phyloP scores from a whole-genome alignment of 805 yeast genomes.

The Myxozyma udenii region DNA sequence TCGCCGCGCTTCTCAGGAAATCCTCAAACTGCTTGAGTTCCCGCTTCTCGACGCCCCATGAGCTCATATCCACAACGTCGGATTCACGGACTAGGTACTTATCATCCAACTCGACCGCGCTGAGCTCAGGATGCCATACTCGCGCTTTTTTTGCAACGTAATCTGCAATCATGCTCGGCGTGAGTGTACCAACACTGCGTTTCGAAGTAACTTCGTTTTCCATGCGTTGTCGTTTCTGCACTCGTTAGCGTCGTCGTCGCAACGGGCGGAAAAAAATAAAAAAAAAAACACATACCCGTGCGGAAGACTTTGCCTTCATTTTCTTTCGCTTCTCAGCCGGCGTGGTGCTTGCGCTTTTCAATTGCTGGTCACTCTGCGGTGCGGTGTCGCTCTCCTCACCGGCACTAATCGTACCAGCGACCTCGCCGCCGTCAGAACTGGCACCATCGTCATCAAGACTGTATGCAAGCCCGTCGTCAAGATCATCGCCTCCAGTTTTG shows the following conservation, averaged over 20 bases:
- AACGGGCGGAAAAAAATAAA: not conserved
- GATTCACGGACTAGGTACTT: conserved; percentile 11
- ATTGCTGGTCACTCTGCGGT: not conserved
- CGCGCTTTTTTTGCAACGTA: conserved; percentile 23
- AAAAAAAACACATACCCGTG: conserved; percentile 5
- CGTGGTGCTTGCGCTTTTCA: not conserved
- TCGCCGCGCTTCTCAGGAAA: not conserved
- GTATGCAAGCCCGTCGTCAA: conserved; percentile 29
- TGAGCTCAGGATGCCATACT: conserved; percentile 14
- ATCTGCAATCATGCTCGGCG: conserved; percentile 20
- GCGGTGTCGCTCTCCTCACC: not conserved
- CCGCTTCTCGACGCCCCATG: not conserved
- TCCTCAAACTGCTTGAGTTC: not conserved
- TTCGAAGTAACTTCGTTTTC: conserved; percentile 22
- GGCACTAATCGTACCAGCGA: not conserved
- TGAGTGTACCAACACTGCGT: conserved; percentile 3
- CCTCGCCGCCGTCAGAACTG: conserved; percentile 3
- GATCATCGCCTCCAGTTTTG: conserved; percentile 17
- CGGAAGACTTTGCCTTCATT: conserved; percentile 12
- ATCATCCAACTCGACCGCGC: conserved; percentile 25
- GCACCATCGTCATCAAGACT: conserved; percentile 15
- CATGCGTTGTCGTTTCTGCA: conserved; percentile 22
- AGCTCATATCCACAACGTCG: conserved; percentile 12
- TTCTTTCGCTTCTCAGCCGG: conserved; percentile 19
- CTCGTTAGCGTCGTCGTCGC: not conserved